Conservation (phyloP, 371 early-diverging fungal genomes). For the Apophysomyces variabilis region DNA sequence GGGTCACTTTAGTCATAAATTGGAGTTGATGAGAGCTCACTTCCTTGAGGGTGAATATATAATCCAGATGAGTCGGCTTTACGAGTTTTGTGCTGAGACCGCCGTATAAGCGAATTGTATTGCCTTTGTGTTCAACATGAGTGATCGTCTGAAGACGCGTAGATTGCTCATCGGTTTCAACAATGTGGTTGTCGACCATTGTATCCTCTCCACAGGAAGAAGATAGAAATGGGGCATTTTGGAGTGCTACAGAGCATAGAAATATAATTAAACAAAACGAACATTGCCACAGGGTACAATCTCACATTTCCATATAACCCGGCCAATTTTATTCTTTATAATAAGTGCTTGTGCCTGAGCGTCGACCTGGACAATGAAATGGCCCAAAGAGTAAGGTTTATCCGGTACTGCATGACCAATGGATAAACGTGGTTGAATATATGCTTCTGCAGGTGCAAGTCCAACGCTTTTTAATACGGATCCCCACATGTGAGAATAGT, state of each 20-base stretch:
- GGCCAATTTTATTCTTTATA: constrained; percentile 21
- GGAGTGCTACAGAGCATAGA: constrained; percentile 30
- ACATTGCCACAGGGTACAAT: neutral
- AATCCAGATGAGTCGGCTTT: constrained; percentile 25
- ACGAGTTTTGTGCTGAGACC: constrained; percentile 37
- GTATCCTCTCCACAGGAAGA: constrained; percentile 37
- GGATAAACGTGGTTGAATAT: constrained; percentile 29
- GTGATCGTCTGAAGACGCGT: constrained; percentile 49
- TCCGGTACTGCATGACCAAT: constrained; percentile 24
- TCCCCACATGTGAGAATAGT: constrained; percentile 6
- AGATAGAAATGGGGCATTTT: constrained; percentile 44
- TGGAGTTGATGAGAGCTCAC: constrained; percentile 36
- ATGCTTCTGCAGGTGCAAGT: constrained; percentile 24
- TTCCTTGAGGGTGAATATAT: constrained; percentile 32
- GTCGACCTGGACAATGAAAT: constrained; percentile 25
- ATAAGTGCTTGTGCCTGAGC: constrained; percentile 18
- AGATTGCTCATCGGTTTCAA: constrained; percentile 34
- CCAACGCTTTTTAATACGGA: constrained; percentile 25
- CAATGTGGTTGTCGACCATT: constrained; percentile 28
- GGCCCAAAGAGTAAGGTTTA: constrained; percentile 20
- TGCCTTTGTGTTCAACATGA: constrained; percentile 26
- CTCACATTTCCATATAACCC: constrained; percentile 28
- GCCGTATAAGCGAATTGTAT: constrained; percentile 29
- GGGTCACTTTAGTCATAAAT: constrained; percentile 29
- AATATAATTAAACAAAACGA: neutral